Evolutionary conservation across 2,329 filamentous ascomycete species (phyloP), one percentile per base, ranked within the genome.

Genomic region (Chaetomium sp.): DNA sequence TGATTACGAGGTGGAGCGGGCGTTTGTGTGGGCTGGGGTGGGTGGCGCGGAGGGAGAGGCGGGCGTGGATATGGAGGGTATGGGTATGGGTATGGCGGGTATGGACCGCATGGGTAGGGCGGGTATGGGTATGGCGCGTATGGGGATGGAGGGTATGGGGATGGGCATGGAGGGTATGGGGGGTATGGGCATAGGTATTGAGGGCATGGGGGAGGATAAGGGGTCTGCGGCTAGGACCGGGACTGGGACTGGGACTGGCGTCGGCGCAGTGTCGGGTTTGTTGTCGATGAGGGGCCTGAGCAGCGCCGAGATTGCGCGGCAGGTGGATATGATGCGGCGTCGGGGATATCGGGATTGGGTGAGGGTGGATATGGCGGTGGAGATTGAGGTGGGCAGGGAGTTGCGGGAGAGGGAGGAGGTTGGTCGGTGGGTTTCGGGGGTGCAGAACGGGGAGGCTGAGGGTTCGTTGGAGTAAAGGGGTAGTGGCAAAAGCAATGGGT

Each of bases 291-390:
- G 54, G 25, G 65, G 62, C 7, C 6, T 67, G 56, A 65, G 29
- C 1, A 16, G 31, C 19, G 35, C 9, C 2, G 62, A 67, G 51
- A 9, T 67, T 19, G 60, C 38, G 45, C n/a, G 13, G 10, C 65
- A 67, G 47, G 4, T 67, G 3, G 9, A 21, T 27, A 53, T 67
- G 62, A 21, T 67, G 8, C 21, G 45, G 49, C 16, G 5, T 33
- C 47, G 65, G 45, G 62, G 65, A 10, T 54, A n/a, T 7, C 31
- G 53, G 21, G 65, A 67, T 21, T 25, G 25, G 31, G 56, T 67
- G 25, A 53, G 62, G 35, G 65, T 67, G 1, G 62, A 63, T 6
- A 67, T 67, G 65, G 56, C 25, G 29, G 65, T 67, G 21, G 65
- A 63, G 62, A 62, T 67, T 42, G 60, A 65, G 51, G 25, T 25